Base-by-base conservation (phyloP, 352 stramenopile species). In the Phytophthora cactorum region DNA sequence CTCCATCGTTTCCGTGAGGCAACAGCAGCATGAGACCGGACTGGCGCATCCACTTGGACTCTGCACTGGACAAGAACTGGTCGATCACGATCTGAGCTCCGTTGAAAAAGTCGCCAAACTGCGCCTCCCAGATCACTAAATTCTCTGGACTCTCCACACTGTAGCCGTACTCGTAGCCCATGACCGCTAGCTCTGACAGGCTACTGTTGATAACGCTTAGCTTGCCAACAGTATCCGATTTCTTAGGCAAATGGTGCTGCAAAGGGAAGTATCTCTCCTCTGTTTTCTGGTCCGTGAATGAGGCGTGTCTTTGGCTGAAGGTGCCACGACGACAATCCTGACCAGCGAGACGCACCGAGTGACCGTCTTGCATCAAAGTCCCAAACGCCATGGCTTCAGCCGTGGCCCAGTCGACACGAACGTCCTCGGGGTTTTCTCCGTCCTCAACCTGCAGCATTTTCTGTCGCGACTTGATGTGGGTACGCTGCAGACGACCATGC, bases 61-160 rank as follows among this genome's bases (percentile, higher is more conserved):
- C 91, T 36, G 78, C 88, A 52, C 80, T 93, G 12, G 85, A 79
- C 29, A 97, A 72, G 66, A 97, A 97, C 58, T 92, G 85, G 60
- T 97, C 91, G 57, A 97, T 96, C 50, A 96, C 83, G 39, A 93
- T 93, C 60, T 97, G 90, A 31, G 88, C 90, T 28, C 86, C 84
- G 53, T 97, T 97, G 76, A 88, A 86, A 51, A 97, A 97, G 69
- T 97, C 91, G 11, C 91, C 91, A 54, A 97, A 97, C 62, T 97
- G 91, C 8, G 91, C 91, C 51, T 97, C 91, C 91, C 91, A 97
- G n/a, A 97, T 79, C 44, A 92, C 80, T 17, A 97, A 63, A 66
- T 89, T 91, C 27, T 76, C 56, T 4, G 88, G 87, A 59, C 89
- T 85, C 58, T 97, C 89, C 63, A 91, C 89, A 31, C 84, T 95